These are phyloP conservation scores for Hippophae gyantsensis DNA, from an alignment of 306 rosid species.

Conservation along the genomic window DNA sequence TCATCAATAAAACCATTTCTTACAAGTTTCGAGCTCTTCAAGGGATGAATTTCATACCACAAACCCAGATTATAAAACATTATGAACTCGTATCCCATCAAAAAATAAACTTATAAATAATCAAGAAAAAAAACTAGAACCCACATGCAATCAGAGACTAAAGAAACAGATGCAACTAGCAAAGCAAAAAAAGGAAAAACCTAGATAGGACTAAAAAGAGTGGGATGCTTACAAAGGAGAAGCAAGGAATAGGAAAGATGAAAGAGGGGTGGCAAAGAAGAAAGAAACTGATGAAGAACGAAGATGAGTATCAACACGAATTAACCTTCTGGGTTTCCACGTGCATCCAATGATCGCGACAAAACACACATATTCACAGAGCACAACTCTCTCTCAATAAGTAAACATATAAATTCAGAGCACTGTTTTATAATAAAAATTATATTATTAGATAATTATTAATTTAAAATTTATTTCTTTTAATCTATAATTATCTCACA, in stretches of 20 bases:
- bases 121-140: constrained; percentile 18
- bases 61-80: constrained; percentile 48
- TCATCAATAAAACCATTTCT: constrained; percentile 23
- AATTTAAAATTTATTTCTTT: too few relatives aligned
- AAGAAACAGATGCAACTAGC: constrained; percentile 16
- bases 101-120: constrained; percentile 12
- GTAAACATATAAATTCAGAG: constrained; percentile 14
- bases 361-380: constrained; percentile 20
- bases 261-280: constrained; percentile 11
- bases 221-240: constrained; percentile 24
- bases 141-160: constrained; percentile 25
- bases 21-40: constrained; percentile 10
- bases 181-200: constrained; percentile 10
- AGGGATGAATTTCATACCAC: constrained; percentile 10
- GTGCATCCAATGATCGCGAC: constrained; percentile 49
- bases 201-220: neutral
- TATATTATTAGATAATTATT: too few relatives aligned
- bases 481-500: too few relatives aligned
- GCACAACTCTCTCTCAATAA: constrained; percentile 17
- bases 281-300: constrained; percentile 41
- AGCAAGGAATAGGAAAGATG: constrained; percentile 2
- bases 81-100: constrained; percentile 19
- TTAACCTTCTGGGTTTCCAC: constrained; percentile 42
- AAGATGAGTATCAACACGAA: constrained; percentile 32
- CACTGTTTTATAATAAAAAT: too few relatives aligned